These are phyloP conservation scores for Russula foetens DNA, from an alignment of 768 basidiomycete species.

Conservation along the genomic window DNA sequence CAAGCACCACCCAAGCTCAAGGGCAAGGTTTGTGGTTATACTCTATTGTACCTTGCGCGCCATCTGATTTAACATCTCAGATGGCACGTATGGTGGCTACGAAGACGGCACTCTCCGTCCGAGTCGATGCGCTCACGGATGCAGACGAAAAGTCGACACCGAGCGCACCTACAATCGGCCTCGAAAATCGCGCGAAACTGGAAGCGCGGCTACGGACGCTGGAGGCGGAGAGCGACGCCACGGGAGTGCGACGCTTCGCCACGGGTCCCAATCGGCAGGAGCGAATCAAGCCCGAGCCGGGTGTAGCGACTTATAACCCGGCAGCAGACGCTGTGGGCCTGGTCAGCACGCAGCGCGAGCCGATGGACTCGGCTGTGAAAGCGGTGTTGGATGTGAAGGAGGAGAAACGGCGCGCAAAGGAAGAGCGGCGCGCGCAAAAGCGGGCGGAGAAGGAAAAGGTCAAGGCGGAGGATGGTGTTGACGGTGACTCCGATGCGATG, in stretches of 20 bases:
- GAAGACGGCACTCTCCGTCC: conserved; percentile 93
- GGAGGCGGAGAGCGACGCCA: conserved; percentile 72
- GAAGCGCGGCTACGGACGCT: conserved; percentile 88
- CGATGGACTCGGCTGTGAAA: conserved; percentile 67
- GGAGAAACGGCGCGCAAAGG: conserved; percentile 76
- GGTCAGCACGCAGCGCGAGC: conserved; percentile 78
- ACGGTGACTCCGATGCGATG: conserved; percentile 19
- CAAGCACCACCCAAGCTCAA: conserved; percentile 97
- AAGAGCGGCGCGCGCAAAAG: conserved; percentile 68
- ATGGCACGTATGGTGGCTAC: conserved; percentile 99
- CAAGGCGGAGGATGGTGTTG: conserved; percentile 24
- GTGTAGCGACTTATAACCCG: conserved; percentile 77
- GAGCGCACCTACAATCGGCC: conserved; percentile 75
- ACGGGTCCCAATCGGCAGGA: conserved; percentile 59
- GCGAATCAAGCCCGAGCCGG: conserved; percentile 75
- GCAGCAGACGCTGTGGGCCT: conserved; percentile 78
- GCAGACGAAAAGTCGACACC: conserved; percentile 83
- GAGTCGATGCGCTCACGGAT: conserved; percentile 94
- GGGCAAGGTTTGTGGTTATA: conserved; percentile 61
- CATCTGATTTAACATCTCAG: conserved; percentile 28
- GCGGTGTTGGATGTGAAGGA: conserved; percentile 77
- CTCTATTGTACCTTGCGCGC: neutral
- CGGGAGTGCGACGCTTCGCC: conserved; percentile 59
- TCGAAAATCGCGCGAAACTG: conserved; percentile 91
- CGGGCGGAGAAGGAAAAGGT: conserved; percentile 41